These are phyloP conservation scores for Tremella mesenterica DNA, from an alignment of 768 basidiomycete species.

Conservation along the genomic window DNA sequence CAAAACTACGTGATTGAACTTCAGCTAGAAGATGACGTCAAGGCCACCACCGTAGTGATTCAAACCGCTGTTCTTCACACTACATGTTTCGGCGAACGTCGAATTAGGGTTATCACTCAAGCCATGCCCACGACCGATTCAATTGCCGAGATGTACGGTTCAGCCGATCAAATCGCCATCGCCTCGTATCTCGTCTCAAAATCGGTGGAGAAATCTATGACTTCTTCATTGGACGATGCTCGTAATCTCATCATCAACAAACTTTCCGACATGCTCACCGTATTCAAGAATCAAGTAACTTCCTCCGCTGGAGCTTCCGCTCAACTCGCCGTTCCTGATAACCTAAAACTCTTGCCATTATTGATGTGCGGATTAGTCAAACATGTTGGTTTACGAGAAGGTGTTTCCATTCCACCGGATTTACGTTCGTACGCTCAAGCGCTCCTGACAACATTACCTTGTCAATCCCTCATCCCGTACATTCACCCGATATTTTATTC, in stretches of 20 bases:
- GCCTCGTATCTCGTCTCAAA: constrained; percentile 79
- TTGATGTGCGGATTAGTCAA: constrained; percentile 83
- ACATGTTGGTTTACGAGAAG: constrained; percentile 92
- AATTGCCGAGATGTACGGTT: constrained; percentile 79
- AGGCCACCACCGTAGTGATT: constrained; percentile 80
- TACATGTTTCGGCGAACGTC: constrained; percentile 72
- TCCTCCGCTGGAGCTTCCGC: constrained; percentile 86
- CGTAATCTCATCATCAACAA: constrained; percentile 75
- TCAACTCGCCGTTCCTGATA: constrained; percentile 83
- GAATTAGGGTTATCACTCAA: constrained; percentile 81
- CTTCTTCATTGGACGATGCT: constrained; percentile 79
- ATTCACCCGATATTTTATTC: constrained; percentile 93
- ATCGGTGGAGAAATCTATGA: constrained; percentile 78
- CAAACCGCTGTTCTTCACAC: constrained; percentile 93
- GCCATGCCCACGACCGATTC: constrained; percentile 81
- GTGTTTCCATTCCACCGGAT: constrained; percentile 93
- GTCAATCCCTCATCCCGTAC: constrained; percentile 84
- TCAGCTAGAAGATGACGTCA: constrained; percentile 88
- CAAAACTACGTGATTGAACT: constrained; percentile 94
- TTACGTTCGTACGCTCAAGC: constrained; percentile 91
- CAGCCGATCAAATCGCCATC: constrained; percentile 80
- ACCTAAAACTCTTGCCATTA: constrained; percentile 88
- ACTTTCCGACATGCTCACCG: constrained; percentile 70
- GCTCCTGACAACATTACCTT: constrained; percentile 78
- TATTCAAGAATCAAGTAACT: constrained; percentile 95